These are phyloP conservation scores for Fraxinus xanthoxyloides DNA, from an alignment of 305 asterid species.

Conservation along the genomic window DNA sequence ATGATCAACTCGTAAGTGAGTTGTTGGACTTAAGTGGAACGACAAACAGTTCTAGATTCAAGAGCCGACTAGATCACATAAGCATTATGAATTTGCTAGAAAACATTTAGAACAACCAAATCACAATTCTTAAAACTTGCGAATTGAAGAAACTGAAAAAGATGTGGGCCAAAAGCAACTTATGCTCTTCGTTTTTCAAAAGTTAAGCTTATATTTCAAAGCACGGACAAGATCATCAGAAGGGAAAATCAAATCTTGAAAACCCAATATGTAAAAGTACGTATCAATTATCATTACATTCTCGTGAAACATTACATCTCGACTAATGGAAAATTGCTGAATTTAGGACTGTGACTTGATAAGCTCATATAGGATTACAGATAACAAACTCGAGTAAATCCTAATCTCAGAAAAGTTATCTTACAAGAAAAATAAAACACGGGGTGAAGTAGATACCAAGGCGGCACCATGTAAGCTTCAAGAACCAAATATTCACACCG, in stretches of 20 bases:
- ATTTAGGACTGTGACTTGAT: neutral
- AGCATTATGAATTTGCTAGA: neutral
- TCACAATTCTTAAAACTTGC: neutral
- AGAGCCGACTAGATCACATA: neutral
- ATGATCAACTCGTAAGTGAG: neutral
- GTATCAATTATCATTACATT: neutral
- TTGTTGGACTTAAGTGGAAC: neutral
- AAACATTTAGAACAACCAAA: neutral
- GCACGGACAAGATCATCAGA: neutral
- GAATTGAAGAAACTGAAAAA: neutral
- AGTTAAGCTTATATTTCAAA: neutral
- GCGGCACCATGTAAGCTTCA: neutral
- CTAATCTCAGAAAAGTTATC: neutral
- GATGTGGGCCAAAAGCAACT: neutral
- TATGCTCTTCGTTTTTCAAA: neutral
- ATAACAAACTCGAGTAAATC: neutral
- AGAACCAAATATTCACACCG: neutral
- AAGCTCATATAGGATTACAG: neutral
- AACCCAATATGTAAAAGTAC: neutral
- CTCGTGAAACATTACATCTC: neutral
- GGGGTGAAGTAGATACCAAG: neutral
- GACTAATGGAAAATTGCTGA: neutral
- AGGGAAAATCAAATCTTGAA: neutral
- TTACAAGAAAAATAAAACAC: neutral
- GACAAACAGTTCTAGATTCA: neutral